phyloP scores from a whole-genome alignment of 2,329 filamentous ascomycete genomes.

The Fonsecaea pugnacius region DNA sequence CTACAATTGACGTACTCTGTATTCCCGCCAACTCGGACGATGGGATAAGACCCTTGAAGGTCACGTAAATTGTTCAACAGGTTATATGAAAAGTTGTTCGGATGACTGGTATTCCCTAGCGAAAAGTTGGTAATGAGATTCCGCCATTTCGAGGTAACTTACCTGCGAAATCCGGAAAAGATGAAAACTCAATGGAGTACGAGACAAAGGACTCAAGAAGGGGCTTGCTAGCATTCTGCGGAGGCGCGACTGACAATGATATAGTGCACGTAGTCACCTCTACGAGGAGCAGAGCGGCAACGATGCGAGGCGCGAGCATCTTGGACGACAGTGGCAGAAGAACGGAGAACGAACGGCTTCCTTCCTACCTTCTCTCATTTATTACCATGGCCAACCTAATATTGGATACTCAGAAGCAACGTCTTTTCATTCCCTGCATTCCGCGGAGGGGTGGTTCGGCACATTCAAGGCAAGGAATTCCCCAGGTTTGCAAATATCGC shows the following conservation, averaged over 20 bases:
- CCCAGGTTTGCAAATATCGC: conserved; percentile 2
- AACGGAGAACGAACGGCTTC: neutral
- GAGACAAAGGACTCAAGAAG: conserved; percentile 54
- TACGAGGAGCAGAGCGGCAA: conserved; percentile 7
- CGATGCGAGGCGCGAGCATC: conserved; percentile 5
- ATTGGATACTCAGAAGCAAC: neutral
- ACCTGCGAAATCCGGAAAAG: conserved; percentile 58
- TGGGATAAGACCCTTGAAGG: conserved; percentile 61
- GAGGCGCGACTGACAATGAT: conserved; percentile 22
- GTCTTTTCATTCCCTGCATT: conserved; percentile 11
- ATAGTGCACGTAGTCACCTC: conserved; percentile 19
- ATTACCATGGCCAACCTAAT: neutral
- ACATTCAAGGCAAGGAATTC: conserved; percentile 2
- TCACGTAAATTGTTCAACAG: conserved; percentile 61
- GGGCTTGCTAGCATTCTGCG: conserved; percentile 29
- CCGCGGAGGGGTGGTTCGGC: conserved; percentile 12
- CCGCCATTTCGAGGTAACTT: conserved; percentile 33
- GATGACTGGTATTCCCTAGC: conserved; percentile 55
- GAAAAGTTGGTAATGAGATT: conserved; percentile 37
- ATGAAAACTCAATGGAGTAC: conserved; percentile 58
- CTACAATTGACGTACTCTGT: conserved; percentile 52
- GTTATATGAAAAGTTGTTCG: conserved; percentile 65
- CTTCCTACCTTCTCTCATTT: conserved; percentile 1
- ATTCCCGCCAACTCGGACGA: conserved; percentile 68
- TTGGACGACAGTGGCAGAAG: neutral